Base-by-base conservation (phyloP, 1,284 basidiomycete genomes). In the Leccinum cinnamomeum region DNA sequence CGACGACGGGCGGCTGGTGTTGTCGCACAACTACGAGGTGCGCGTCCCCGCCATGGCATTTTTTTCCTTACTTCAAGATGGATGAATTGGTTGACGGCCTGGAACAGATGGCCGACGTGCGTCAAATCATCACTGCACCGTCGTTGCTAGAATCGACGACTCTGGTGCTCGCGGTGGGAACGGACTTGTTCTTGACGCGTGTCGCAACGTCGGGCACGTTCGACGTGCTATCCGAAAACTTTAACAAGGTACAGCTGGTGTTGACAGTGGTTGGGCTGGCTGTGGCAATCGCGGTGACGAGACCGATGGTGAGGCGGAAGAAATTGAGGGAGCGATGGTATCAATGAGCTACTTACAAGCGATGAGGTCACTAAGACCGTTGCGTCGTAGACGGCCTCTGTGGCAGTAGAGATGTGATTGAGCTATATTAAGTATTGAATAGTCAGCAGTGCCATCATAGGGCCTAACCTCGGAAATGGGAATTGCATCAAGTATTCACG, bases 221-320 rank as follows among this genome's bases (percentile, higher is more conserved):
- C 28, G 28, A 28, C 28, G 28, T 28, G 28, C 0, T 28, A 0
- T 28, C 28, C 28, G 28, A 28, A 28, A 28, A 28, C 71, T 99
- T 99, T 78, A 98, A 98, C 80, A 98, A 98, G 81, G 80, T 81
- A 0, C 97, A 99, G 77, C 82, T 99, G 33, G 84, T 97, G 64
- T 74, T 95, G 51, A 98, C 95, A 0, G 85, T 97, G 14, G 77
- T 79, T 0, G 93, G 84, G 0, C 76, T 99, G 60, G 81, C 81
- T 0, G 73, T 85, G 3, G 95, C 90, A 3, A 93, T 98, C 63
- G 72, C 86, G 18, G 74, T 96, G 41, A 89, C 90, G 11, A 87
- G 84, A 71, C 91, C 91, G 55, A 89, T 25, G 25, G 25, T 25
- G 25, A 23, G 23, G 23, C 23, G 23, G 23, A 23, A 23, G 23